Evolutionary conservation across 1,284 basidiomycete genomes (phyloP), one percentile per base, ranked within the genome.

Genomic region (Albatrellus sp.): DNA sequence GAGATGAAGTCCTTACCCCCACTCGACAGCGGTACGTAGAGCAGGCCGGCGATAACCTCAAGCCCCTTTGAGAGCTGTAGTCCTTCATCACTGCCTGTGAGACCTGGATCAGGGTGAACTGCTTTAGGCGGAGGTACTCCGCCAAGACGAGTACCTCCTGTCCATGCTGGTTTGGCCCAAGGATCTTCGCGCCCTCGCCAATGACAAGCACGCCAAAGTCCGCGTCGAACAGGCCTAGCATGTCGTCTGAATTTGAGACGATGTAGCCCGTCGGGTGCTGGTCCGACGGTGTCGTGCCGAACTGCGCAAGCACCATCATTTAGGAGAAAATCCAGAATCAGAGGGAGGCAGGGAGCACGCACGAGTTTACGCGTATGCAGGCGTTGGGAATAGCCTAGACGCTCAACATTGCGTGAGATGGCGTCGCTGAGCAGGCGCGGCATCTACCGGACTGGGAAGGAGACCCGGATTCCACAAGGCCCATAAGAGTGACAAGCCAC

Each of bases 401-500:
- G 71, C 58, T 91, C 89, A 41, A 92, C 80, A 54, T 91, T 90
- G 46, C 80, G 72, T 37, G 86, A 90, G 49, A 92, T 84, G 3
- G 83, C 79, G 55, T 90, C 87, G 52, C 83, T 86, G 38, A 92
- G 67, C 5, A 92, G 71, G 13, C 85, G 73, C 46, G 88, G 68
- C 76, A 88, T 86, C 58, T 89, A 86, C 31, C 86, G 73, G 12
- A 90, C 77, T 4, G 85, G 85, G 64, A 91, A 90, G 0, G 86
- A 86, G 9, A 90, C 85, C 13, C 88, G 75, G 78, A 86, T 88
- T 10, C 87, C 87, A 51, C 77, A 68, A 14, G 65, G 53, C 1
- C 89, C 89, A 52, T 91, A 92, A 0, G 80, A 81, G 59, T 92
- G 89, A 55, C 88, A 86, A 3, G 85, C 75, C 47, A 92, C 79